phyloP scores from a whole-genome alignment of 345 rosid species.

The Gynandropsis gynandra region DNA sequence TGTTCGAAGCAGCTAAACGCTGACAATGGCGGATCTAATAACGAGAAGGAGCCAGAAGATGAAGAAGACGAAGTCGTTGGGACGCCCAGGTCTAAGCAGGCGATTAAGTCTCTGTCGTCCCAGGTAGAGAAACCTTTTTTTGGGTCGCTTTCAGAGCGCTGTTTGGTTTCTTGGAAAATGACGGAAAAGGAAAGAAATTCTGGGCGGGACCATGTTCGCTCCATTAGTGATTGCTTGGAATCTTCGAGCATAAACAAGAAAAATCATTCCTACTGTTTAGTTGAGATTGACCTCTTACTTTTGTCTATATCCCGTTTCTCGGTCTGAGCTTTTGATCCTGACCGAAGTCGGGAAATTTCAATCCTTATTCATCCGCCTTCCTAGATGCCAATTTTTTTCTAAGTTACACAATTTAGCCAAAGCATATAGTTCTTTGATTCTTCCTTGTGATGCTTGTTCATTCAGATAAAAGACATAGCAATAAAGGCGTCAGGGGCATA shows the following conservation, averaged over 20 bases:
- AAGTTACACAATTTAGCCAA: background rate
- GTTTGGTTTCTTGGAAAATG: constrained; percentile 18
- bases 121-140: constrained; percentile 40
- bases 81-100: constrained; percentile 72
- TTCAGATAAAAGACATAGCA: constrained; percentile 89
- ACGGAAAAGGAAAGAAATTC: constrained; percentile 15
- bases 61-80: constrained; percentile 48
- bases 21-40: constrained; percentile 49
- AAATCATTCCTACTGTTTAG: constrained; percentile 3
- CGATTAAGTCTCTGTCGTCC: constrained; percentile 63
- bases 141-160: constrained; percentile 12
- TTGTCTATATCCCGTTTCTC: no score
- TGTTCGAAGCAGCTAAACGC: constrained; percentile 65
- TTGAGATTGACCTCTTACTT: background rate
- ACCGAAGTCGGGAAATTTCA: background rate
- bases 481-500: constrained; percentile 90
- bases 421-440: background rate
- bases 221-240: constrained; percentile 17
- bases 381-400: no score
- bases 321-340: constrained; percentile 2
- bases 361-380: no score
- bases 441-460: no score
- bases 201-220: constrained; percentile 5
- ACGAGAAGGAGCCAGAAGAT: constrained; percentile 34
- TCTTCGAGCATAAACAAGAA: constrained; percentile 10